phyloP scores from a whole-genome alignment of 139 green algal species.

The Spirogloea muscicola region DNA sequence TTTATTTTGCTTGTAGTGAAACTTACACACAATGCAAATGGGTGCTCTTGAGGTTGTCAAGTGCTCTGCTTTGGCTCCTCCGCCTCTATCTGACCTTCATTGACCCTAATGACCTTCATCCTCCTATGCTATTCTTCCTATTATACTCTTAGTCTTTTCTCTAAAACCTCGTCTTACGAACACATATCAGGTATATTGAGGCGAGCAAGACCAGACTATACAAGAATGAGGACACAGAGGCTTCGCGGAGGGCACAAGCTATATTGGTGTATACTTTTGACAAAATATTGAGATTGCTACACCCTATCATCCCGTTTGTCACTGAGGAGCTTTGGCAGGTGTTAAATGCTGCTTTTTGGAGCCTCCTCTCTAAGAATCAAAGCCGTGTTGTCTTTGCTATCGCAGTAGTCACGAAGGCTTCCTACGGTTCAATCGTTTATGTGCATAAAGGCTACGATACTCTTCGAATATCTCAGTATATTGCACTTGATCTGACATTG shows the following conservation, averaged over 20 bases:
- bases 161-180: no score
- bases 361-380: no score
- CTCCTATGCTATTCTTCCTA: no score
- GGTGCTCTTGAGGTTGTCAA: no score
- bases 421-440: slow-evolving; percentile 9
- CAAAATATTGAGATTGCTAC: slow-evolving; percentile 71
- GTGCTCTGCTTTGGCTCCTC: no score
- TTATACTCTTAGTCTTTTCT: no score
- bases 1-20: no score
- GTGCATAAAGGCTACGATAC: background rate
- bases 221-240: slow-evolving; percentile 37
- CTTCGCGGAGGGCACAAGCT: slow-evolving; percentile 33
- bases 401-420: background rate
- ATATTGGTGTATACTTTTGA: slow-evolving; percentile 76
- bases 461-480: background rate
- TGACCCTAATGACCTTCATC: no score
- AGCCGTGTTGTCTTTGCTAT: no score
- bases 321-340: slow-evolving; percentile 94
- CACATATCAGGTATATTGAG: slow-evolving; percentile 55
- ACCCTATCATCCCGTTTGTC: slow-evolving; percentile 98
- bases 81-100: no score
- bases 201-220: slow-evolving; percentile 84
- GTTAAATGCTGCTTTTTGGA: no score
- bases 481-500: background rate
- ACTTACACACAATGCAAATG: no score